A percentile compares a stretch with the other conserved stretches of the same genome.
Evolutionary conservation across 2,329 filamentous ascomycete genomes (phyloP).

Genomic region (Colletotrichum cordylinicola): DNA sequence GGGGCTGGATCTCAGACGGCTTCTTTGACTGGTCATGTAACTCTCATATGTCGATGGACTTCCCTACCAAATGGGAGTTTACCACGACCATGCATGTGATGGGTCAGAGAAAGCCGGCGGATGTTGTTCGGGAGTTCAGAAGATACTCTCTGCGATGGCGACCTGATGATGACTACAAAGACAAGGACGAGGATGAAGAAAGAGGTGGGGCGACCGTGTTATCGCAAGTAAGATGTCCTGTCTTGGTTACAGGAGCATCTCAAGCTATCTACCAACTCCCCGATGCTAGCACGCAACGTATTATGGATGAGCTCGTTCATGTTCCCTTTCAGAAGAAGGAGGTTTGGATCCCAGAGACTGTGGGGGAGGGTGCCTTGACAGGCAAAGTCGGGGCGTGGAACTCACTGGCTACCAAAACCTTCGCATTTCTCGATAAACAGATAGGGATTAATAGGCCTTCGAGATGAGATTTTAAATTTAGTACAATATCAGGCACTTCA

Average conservation of each 20-base stretch:
- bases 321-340: background rate
- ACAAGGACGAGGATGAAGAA: background rate
- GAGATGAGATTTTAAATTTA: background rate
- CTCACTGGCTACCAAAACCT: background rate
- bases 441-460: background rate
- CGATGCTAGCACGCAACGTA: background rate
- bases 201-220: background rate
- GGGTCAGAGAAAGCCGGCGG: background rate
- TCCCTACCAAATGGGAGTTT: background rate
- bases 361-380: background rate
- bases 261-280: background rate
- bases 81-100: background rate
- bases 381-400: background rate
- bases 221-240: background rate
- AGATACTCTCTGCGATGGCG: background rate
- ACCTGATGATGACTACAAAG: background rate
- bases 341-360: background rate
- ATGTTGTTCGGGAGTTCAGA: background rate
- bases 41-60: background rate
- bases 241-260: background rate
- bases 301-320: background rate
- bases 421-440: background rate
- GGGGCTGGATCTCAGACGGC: background rate
- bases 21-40: background rate
- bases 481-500: background rate